Evolutionary conservation across 1,139 yeast species (phyloP), one percentile per base, ranked within the genome.

Genomic region (Kurtzmaniella quercitrusa): DNA sequence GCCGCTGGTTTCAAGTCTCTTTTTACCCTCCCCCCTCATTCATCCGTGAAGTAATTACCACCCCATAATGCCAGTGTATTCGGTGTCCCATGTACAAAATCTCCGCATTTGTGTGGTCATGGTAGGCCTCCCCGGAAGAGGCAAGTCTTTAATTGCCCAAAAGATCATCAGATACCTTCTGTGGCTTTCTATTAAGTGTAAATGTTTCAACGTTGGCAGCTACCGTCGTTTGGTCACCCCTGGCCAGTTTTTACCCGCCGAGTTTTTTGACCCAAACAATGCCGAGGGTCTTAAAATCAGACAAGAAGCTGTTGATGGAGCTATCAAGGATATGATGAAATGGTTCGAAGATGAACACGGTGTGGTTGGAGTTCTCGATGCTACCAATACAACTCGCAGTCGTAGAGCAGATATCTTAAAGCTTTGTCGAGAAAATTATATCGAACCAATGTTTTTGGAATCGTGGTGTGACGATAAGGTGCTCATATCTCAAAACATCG

Each of bases 401-500:
- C 76, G 96, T 53, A 74, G 98, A 51, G 73, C 72, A 26, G 73
- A 80, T 73, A 77, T 93, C 43, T 68, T 82, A 45, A 70, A 76
- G 49, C 65, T 84, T 33, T 80, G 95, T 56, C 69, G 83, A 40
- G 77, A 76, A 50, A 78, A 85, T 54, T 73, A 73, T 39, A 84
- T 93, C 46, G 93, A 88, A 57, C 95, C 97, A 2, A 82, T 93
- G 76, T 93, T 91, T 59, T 77, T 93, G 48, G 98, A 93, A 61
- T 84, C 95, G 56, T 86, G 84, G 78, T 89, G 97, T 63, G 84
- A 88, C 56, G 95, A 89, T 62, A 75, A 83, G 50, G 85, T 83
- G 18, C 73, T 89, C 50, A 81, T 93, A 35, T 71, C 76, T 65
- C 85, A 84, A 53, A 91, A 91, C 59, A 84, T 91, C 39, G 62